Evolutionary conservation across 768 basidiomycete genomes (phyloP), one percentile per base, ranked within the genome.

Genomic region (Trametes maxima): DNA sequence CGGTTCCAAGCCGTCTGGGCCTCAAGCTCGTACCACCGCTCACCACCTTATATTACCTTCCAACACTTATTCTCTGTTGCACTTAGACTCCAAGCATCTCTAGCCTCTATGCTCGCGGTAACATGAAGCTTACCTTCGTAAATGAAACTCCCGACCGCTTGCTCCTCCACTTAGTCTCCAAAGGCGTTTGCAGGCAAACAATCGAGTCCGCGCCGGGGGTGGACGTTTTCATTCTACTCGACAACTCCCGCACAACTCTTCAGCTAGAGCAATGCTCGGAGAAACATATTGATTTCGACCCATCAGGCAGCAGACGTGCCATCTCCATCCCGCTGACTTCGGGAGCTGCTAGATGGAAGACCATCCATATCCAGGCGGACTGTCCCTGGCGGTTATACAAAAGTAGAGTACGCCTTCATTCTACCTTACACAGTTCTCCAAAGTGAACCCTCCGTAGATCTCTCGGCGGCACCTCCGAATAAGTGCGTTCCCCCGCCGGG

Each of bases 351-450:
- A 75, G 70, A n/a, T 87, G 85, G 84, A 75, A 79, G 63, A 69
- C 72, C 25, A 66, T 87, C 13, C 47, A 68, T 1, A 72, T 80
- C 8, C 73, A 75, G 10, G 74, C 77, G 12, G 75, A 76, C 43
- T 84, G 78, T 65, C 82, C 82, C 2, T 90, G 87, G 87, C 72
- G 77, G 39, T 67, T 89, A 24, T 90, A 85, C 67, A 74, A 78
- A 46, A 78, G 76, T 63, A 77, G 78, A 70, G 88, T 89, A 62
- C 50, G 81, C 71, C 21, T 11, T 13, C 12, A 35, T 16, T 10
- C 11, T 51, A 21, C 44, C n/a, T 14, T 44, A 7, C 17, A 6
- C 17, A 7, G 21, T 10, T 16, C 33, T 22, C 16, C n/a, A 12
- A 24, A 46, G 17, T 14, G 7, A 35, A 21, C 14, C 54, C 40